Evolutionary conservation across 2,329 filamentous ascomycete species (phyloP).

Genomic region (Kalmusia sp.): DNA sequence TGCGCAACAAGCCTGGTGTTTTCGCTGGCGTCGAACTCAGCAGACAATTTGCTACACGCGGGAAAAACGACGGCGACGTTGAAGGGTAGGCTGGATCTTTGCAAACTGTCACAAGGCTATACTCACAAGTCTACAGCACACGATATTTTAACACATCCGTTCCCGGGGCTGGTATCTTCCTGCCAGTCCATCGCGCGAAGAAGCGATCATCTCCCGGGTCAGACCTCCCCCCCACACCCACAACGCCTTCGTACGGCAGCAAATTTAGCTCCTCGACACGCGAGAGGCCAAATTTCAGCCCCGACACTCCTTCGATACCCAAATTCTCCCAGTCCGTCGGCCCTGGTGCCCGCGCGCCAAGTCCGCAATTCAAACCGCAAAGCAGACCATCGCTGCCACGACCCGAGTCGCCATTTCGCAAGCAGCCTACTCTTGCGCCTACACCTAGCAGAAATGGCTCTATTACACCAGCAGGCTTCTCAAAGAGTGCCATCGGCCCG

Average conservation of each 20-base stretch:
- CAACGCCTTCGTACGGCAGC: slow-evolving; percentile 65
- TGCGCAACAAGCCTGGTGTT: slow-evolving; percentile 85
- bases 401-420: slow-evolving; percentile 84
- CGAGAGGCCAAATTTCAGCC: slow-evolving; percentile 48
- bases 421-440: slow-evolving; percentile 53
- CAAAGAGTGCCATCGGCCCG: slow-evolving; percentile 61
- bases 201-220: slow-evolving; percentile 67
- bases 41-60: slow-evolving; percentile 77
- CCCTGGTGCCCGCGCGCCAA: slow-evolving; percentile 70
- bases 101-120: not conserved
- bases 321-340: slow-evolving; percentile 92
- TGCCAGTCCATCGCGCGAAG: slow-evolving; percentile 82
- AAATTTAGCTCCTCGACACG: slow-evolving; percentile 65
- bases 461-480: slow-evolving; percentile 61
- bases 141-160: slow-evolving; percentile 82
- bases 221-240: slow-evolving; percentile 71
- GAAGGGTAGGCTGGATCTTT: slow-evolving; percentile 73
- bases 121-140: slow-evolving; percentile 47
- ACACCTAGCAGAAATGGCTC: slow-evolving; percentile 62
- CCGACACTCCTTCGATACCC: slow-evolving; percentile 65
- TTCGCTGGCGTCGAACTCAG: slow-evolving; percentile 94
- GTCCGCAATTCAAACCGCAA: slow-evolving; percentile 73
- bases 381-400: slow-evolving; percentile 80
- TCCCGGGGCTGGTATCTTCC: slow-evolving; percentile 88
- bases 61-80: slow-evolving; percentile 96